Conservation (phyloP, 306 rosid genomes). For the Sindora glabra region DNA sequence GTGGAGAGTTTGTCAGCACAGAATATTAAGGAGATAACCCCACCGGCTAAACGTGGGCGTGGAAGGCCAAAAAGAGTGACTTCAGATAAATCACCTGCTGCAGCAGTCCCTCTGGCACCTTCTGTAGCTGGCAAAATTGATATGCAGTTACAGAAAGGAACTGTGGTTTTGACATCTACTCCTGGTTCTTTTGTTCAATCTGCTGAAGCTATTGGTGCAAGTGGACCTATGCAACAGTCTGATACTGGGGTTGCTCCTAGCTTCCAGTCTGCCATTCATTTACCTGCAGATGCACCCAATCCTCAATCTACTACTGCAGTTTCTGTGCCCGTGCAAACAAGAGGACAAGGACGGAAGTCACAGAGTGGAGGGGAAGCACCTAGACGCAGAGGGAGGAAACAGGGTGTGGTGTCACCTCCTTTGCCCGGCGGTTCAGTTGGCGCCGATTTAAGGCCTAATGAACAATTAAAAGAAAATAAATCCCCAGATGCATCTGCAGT, state of each 20-base stretch:
- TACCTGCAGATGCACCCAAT: conserved; percentile 31
- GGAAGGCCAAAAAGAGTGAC: conserved; percentile 61
- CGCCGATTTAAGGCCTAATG: conserved; percentile 44
- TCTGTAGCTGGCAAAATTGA: conserved; percentile 42
- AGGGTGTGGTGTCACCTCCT: conserved; percentile 33
- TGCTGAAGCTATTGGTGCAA: conserved; percentile 22
- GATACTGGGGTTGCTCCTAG: conserved; percentile 30
- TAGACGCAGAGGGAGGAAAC: conserved; percentile 81
- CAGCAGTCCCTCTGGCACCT: conserved; percentile 33
- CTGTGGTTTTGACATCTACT: conserved; percentile 24
- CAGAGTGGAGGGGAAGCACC: conserved; percentile 55
- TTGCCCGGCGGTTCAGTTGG: conserved; percentile 34
- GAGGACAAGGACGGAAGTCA: conserved; percentile 64
- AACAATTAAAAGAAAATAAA: conserved; percentile 42
- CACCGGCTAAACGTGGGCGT: conserved; percentile 82
- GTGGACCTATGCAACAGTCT: conserved; percentile 25
- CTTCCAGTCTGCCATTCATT: conserved; percentile 28
- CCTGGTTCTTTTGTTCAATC: conserved; percentile 31
- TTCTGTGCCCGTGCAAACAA: conserved; percentile 41
- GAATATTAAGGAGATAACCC: conserved; percentile 58
- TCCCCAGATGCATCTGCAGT: conserved; percentile 25
- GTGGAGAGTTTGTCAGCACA: conserved; percentile 48
- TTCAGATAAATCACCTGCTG: conserved; percentile 40
- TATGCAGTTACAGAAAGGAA: conserved; percentile 35
- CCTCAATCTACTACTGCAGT: conserved; percentile 31